Evolutionary conservation across 495 filamentous ascomycete species (phyloP).

Genomic region (Podospora tetraspora): DNA sequence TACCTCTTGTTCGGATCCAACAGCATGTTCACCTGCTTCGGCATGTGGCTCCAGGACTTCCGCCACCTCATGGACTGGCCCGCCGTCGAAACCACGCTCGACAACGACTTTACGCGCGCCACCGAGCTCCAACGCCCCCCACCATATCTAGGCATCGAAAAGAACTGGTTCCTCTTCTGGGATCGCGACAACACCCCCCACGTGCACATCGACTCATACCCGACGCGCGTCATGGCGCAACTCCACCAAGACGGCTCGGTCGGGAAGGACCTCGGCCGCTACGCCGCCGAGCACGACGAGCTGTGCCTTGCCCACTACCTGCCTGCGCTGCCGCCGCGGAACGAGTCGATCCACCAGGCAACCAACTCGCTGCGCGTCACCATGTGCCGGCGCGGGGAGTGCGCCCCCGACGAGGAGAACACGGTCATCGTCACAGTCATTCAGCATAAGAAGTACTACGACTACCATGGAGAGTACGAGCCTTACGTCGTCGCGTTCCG

Average conservation of each 20-base stretch:
- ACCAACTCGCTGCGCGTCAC: constrained; percentile 52
- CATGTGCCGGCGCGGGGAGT: constrained; percentile 41
- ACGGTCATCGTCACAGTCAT: constrained; percentile 49
- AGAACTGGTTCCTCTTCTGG: constrained; percentile 57
- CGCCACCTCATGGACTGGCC: constrained; percentile 42
- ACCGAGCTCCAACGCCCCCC: constrained; percentile 45
- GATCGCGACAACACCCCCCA: constrained; percentile 39
- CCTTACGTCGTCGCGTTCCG: constrained; percentile 49
- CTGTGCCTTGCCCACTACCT: constrained; percentile 40
- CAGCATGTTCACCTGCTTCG: constrained; percentile 46
- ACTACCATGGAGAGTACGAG: constrained; percentile 47
- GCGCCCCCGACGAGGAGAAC: constrained; percentile 36
- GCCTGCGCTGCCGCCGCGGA: constrained; percentile 24
- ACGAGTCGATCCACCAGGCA: constrained; percentile 50
- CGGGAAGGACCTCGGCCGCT: constrained; percentile 36
- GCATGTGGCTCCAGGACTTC: constrained; percentile 49
- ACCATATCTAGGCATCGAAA: constrained; percentile 40
- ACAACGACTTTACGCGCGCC: constrained; percentile 30
- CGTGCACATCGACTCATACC: constrained; percentile 46
- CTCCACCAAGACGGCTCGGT: constrained; percentile 37
- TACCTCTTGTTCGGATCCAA: constrained; percentile 48
- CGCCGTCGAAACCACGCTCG: background rate
- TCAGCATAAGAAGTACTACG: constrained; percentile 46
- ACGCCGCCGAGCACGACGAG: constrained; percentile 27
- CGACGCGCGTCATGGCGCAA: constrained; percentile 42